Evolutionary conservation across 2,329 filamentous ascomycete species (phyloP).

Genomic region (Lachnellula hyalina): DNA sequence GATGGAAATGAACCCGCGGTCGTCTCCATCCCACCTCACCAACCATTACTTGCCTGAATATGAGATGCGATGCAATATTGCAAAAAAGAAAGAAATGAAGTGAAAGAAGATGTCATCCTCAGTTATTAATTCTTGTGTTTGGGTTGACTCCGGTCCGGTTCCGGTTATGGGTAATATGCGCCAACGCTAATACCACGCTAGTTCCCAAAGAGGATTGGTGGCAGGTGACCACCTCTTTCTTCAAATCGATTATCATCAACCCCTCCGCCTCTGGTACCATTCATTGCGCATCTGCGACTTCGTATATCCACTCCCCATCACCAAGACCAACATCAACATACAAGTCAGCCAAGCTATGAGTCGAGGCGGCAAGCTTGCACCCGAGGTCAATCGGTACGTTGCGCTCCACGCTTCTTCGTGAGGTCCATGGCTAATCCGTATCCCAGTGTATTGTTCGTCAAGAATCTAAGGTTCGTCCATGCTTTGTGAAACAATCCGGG

Average conservation of each 20-base stretch:
- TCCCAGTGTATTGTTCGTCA: constrained; percentile 94
- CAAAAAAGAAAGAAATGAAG: too few species aligned
- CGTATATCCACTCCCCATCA: constrained; percentile 4
- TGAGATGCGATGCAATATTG: too few species aligned
- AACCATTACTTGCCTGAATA: too few species aligned
- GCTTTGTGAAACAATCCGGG: constrained; percentile 12
- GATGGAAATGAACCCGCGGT: too few species aligned
- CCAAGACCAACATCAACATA: constrained; percentile 7
- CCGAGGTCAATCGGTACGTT: constrained; percentile 95
- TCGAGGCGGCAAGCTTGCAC: constrained; percentile 94
- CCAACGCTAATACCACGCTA: too few species aligned
- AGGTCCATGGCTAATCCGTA: constrained; percentile 22
- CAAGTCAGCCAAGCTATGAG: constrained; percentile 69
- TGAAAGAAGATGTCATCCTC: too few species aligned
- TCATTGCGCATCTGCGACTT: background rate
- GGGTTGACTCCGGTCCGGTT: too few species aligned
- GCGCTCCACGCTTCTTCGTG: constrained; percentile 25
- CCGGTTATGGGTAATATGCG: too few species aligned
- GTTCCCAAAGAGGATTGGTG: constrained; percentile 2
- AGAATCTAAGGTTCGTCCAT: constrained; percentile 84
- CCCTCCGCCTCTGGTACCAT: constrained; percentile 1
- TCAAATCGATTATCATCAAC: constrained; percentile 13
- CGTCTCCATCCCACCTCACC: too few species aligned
- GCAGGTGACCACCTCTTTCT: background rate
- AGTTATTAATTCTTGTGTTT: too few species aligned